Evolutionary conservation across 805 yeast genomes (phyloP), one percentile per base, ranked within the genome.

Genomic region (Lipomyces orientalis): DNA sequence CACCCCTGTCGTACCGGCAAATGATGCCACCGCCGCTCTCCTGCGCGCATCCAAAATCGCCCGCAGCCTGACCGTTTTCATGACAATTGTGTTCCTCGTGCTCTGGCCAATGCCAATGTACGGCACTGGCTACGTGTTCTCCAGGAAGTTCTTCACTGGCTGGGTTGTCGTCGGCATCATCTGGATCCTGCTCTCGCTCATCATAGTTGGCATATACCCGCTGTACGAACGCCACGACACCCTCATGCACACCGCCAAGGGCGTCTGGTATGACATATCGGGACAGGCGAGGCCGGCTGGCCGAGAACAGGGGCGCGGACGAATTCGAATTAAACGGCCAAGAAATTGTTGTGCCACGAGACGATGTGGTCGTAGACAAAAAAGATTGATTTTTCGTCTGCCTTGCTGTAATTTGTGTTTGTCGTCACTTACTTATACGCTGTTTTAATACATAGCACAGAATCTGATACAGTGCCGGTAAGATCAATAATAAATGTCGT

Each of bases 101-200:
- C 76, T 91, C 43, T 90, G 93, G 93, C 96, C 96, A 74, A 88
- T 90, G 90, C 96, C 96, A 72, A 87, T 90, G 93, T 90, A 88
- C 76, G 96, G 94, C 35, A 77, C 88, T 10, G 81, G 83, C 1
- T 91, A 91, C 74, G 81, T 91, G 55, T 91, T 90, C 78, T 85
- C 90, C 58, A 87, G 84, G 76, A 78, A 76, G 58, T 90, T 90
- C 79, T 91, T 90, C 78, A 88, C 92, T 14, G 96, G 96, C 60
- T 91, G 96, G 96, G 85, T 91, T 65, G 85, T 82, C 59, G 94
- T 90, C 57, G 86, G 88, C 70, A 86, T 90, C 60, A 85, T 90
- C 67, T 90, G 95, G 95, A 68, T 72, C 52, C 68, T 69, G 54
- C 43, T 66, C 61, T 64, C 75, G 9, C 60, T 61, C 14, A 19